Evolutionary conservation across 345 rosid species (phyloP).

Genomic region (Murraya koenigii): DNA sequence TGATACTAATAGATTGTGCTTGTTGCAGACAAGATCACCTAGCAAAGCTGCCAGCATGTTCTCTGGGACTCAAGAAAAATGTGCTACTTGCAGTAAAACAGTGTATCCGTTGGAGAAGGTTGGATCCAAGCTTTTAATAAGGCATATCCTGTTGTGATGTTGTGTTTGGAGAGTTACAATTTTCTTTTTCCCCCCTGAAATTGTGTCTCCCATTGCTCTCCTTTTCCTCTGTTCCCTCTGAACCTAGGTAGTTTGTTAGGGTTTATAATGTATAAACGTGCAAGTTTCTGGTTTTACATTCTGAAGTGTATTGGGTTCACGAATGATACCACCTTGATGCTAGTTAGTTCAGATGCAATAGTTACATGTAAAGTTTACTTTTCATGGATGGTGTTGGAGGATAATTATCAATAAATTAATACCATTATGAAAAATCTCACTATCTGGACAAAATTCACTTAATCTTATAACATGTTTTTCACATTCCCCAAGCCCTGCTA

Average conservation of each 20-base stretch:
- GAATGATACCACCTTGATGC: background rate
- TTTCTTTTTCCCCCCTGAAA: background rate
- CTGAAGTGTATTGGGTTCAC: background rate
- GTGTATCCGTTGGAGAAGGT: conserved; percentile 99
- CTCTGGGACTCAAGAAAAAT: conserved; percentile 96
- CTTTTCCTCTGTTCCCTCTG: background rate
- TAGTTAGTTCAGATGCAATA: background rate
- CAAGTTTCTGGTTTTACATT: background rate
- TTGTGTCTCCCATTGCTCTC: background rate
- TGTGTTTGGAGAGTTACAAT: background rate
- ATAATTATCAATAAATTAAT: background rate
- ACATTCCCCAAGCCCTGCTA: background rate
- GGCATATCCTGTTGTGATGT: background rate
- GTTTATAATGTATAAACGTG: background rate
- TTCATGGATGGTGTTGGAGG: background rate
- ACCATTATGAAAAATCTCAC: background rate
- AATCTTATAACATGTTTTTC: background rate
- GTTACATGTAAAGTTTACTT: background rate
- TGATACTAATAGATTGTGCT: conserved; percentile 30
- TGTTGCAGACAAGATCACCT: conserved; percentile 81
- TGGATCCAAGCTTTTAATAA: conserved; percentile 11
- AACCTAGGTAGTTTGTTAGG: too few species aligned
- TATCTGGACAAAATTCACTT: too few species aligned
- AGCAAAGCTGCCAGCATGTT: conserved; percentile 96
- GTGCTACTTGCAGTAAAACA: conserved; percentile 94